phyloP scores from a whole-genome alignment of 2,329 filamentous ascomycete genomes.

The Curvularia lunata region DNA sequence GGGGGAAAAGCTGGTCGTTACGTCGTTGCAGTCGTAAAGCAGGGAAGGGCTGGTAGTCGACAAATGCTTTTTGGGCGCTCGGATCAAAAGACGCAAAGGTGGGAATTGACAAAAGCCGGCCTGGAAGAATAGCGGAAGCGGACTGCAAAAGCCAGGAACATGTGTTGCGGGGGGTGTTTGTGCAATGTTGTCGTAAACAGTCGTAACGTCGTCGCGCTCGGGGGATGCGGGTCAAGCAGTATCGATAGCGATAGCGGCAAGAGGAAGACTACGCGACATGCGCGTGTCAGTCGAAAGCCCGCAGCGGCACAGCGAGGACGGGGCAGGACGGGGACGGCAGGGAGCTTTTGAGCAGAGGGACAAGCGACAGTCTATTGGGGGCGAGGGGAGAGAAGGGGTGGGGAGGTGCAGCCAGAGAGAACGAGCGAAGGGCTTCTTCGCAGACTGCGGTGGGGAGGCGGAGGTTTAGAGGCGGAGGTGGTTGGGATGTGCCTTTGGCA shows the following conservation, averaged over 20 bases:
- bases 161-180: conserved; percentile 27
- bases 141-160: conserved; percentile 23
- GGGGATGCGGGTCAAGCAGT: conserved; percentile 43
- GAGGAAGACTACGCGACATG: conserved; percentile 32
- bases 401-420: conserved; percentile 25
- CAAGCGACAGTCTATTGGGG: conserved; percentile 33
- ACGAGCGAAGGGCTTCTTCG: conserved; percentile 34
- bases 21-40: conserved; percentile 51
- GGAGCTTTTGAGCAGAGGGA: conserved; percentile 11
- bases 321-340: conserved; percentile 18
- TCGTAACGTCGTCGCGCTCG: conserved; percentile 44
- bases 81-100: conserved; percentile 41
- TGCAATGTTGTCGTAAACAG: conserved; percentile 32
- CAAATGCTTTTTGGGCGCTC: conserved; percentile 39
- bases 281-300: neutral
- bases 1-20: conserved; percentile 50
- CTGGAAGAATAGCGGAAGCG: conserved; percentile 36
- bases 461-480: conserved; percentile 51
- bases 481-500: conserved; percentile 49
- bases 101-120: conserved; percentile 38
- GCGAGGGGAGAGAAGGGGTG: neutral
- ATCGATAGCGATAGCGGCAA: conserved; percentile 37
- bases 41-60: conserved; percentile 25
- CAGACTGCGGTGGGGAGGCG: conserved; percentile 43
- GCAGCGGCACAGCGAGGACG: conserved; percentile 12